Base-by-base conservation (phyloP, 2,329 filamentous ascomycete species). In the Fusarium mundagurra region DNA sequence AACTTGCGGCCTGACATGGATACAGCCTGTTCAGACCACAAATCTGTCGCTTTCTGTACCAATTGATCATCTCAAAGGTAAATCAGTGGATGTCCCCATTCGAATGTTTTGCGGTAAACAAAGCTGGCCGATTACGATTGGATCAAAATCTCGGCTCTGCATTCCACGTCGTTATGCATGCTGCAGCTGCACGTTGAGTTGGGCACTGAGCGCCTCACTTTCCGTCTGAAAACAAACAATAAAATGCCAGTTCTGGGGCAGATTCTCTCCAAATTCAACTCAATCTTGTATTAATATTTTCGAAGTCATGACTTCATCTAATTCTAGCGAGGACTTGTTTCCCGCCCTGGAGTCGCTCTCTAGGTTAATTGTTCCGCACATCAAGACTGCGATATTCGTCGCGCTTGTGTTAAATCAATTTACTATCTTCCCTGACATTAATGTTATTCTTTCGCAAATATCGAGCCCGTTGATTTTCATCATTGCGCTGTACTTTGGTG, bases 291-390 rank as follows among this genome's bases (percentile, higher is more conserved):
- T n/a, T 43, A 8, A 14, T 59, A 59, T 20, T 50, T 50, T 8
- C 18, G 20, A 16, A 69, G 58, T 6, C 43, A 73, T 73, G 71
- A 44, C 71, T 71, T 50, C 71, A 6, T 54, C 48, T 60, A 71
- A 57, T 36, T 47, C 34, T 27, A 50, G 71, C 22, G 71, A 73
- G 47, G 71, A 73, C 22, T n/a, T 73, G 17, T 73, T 73, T 41
- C 67, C 71, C 4, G 71, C 71, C 3, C 5, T 73, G 27, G 71
- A 73, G 22, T 67, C 71, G 8, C 31, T 73, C 4, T 73, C 71
- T 1, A 71, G 44, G 34, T 17, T 71, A 10, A 41, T 71, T 11
- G 58, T 64, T 3, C 71, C 71, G 1, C 66, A 74, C 10, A 47
- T 73, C 27, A 73, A 73, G 8, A 74, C 47, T 10, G 27, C 73